These are phyloP conservation scores for Penicillium palitans DNA, from an alignment of 2,329 filamentous ascomycete species.

Conservation along the genomic window DNA sequence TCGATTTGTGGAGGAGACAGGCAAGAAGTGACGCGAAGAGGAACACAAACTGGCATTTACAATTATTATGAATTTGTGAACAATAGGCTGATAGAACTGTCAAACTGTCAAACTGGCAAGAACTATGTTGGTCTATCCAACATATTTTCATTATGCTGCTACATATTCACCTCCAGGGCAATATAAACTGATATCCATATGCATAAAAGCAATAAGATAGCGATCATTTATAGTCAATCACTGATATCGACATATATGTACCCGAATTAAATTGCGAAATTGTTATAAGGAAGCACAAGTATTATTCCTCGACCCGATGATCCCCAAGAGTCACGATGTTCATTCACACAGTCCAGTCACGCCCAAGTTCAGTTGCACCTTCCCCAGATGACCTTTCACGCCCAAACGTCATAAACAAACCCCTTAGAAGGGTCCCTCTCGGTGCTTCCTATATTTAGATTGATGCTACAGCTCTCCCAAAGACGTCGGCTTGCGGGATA, in stretches of 20 bases:
- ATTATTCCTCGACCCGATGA: background rate
- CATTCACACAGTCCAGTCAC: slow-evolving; percentile 21
- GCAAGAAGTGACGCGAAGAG: background rate
- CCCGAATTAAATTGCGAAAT: background rate
- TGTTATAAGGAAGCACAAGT: no score
- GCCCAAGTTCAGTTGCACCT: slow-evolving; percentile 12
- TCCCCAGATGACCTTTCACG: slow-evolving; percentile 20
- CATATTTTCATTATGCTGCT: background rate
- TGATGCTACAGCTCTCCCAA: background rate
- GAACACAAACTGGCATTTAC: no score
- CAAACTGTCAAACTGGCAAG: background rate
- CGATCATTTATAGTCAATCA: background rate
- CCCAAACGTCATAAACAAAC: slow-evolving; percentile 17
- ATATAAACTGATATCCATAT: background rate
- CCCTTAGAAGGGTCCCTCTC: background rate
- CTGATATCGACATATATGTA: background rate
- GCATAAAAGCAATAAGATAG: background rate
- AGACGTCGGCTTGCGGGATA: background rate
- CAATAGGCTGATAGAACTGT: background rate
- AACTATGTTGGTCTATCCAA: background rate
- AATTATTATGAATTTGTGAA: background rate
- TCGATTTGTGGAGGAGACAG: background rate
- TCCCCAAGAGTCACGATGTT: background rate
- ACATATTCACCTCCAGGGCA: background rate
- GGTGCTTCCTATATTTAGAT: background rate